Evolutionary conservation across 176 grass and related monocot species (phyloP).

Genomic region (Ampelocalamus luodianensis): DNA sequence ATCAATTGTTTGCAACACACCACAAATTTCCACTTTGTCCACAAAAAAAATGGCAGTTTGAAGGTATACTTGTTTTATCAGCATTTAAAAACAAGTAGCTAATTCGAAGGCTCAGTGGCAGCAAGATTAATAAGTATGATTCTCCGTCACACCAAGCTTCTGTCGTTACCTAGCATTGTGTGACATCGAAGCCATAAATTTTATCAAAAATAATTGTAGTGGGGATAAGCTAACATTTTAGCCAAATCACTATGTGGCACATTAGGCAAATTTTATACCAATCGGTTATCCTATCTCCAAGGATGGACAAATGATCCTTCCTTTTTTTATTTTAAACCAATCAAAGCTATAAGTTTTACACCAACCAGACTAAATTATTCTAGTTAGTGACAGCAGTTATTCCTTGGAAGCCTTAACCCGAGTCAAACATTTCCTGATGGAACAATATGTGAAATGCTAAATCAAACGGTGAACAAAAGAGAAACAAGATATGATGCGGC

Average conservation of each 20-base stretch:
- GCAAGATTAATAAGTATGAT: neutral
- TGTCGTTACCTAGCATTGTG: neutral
- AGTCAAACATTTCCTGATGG: too few relatives aligned
- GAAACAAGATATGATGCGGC: conserved; percentile 10
- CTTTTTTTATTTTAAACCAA: neutral
- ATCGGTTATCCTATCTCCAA: neutral
- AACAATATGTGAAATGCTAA: neutral
- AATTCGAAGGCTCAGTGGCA: neutral
- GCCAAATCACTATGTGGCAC: neutral
- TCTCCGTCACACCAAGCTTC: neutral
- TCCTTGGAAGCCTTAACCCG: conserved; percentile 11
- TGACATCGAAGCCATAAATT: conserved; percentile 9
- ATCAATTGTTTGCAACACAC: neutral
- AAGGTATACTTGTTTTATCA: neutral
- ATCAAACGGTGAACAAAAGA: neutral
- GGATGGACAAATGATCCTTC: neutral
- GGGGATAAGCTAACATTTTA: conserved; percentile 20
- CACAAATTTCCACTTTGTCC: neutral
- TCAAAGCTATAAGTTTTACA: neutral
- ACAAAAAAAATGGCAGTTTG: neutral
- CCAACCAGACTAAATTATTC: neutral
- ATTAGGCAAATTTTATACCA: neutral
- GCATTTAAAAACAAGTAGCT: neutral
- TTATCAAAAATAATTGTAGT: neutral
- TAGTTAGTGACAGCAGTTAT: neutral